These are phyloP conservation scores for Xylariaceae sp. DNA, from an alignment of 2,329 filamentous ascomycete genomes.

Conservation along the genomic window DNA sequence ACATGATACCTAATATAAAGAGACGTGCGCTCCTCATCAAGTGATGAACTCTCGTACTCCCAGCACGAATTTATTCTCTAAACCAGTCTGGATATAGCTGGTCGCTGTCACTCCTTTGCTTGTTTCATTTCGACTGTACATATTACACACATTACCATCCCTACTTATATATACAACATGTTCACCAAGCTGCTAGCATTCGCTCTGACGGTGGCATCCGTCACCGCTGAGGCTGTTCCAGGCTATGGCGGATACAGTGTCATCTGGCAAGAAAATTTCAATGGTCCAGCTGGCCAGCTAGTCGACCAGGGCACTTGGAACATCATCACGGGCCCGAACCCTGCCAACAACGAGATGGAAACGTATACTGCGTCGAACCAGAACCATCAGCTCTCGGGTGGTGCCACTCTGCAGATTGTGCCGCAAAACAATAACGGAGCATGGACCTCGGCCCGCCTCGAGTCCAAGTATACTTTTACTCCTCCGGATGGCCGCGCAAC, in stretches of 20 bases:
- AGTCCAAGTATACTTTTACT: slow-evolving; percentile 54
- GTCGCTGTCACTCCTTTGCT: slow-evolving; percentile 35
- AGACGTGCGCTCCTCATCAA: slow-evolving; percentile 23
- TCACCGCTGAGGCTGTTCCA: slow-evolving; percentile 40
- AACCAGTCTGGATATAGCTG: slow-evolving; percentile 30
- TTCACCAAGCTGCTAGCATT: slow-evolving; percentile 32
- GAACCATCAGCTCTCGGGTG: slow-evolving; percentile 59
- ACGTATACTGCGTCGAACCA: slow-evolving; percentile 50
- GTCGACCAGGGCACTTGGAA: slow-evolving; percentile 52
- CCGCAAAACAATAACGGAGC: slow-evolving; percentile 48
- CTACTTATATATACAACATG: slow-evolving; percentile 27
- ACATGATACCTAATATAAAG: slow-evolving; percentile 23
- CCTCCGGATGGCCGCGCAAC: slow-evolving; percentile 49
- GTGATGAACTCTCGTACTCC: slow-evolving; percentile 29
- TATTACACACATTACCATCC: slow-evolving; percentile 21
- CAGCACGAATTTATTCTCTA: slow-evolving; percentile 24
- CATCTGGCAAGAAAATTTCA: slow-evolving; percentile 54
- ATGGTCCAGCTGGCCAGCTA: slow-evolving; percentile 45
- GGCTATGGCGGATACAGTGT: slow-evolving; percentile 48
- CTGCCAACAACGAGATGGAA: slow-evolving; percentile 57
- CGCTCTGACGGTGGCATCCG: slow-evolving; percentile 28
- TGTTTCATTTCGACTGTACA: slow-evolving; percentile 30
- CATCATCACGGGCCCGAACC: slow-evolving; percentile 48
- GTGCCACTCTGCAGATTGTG: slow-evolving; percentile 57
- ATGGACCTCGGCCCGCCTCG: slow-evolving; percentile 59